A percentile compares a stretch with the other conserved stretches of the same genome.
These are phyloP conservation scores for Quaeritorhiza haematococci DNA, from an alignment of 371 early-diverging fungal species.

Conservation along the genomic window DNA sequence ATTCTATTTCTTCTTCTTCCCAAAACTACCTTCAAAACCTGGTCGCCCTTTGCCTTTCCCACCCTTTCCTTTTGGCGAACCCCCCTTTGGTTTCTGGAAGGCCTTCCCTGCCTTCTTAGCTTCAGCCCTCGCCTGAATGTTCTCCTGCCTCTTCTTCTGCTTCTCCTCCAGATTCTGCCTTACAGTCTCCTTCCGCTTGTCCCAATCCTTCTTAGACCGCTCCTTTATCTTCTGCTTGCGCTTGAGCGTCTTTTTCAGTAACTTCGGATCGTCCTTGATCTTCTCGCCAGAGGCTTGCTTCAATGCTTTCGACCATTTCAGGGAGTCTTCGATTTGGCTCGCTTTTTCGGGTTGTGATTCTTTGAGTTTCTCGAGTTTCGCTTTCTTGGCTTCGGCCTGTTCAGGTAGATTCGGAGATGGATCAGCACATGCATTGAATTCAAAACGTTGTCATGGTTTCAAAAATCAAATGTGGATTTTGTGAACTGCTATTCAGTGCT, in stretches of 20 bases:
- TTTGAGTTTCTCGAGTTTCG: slow-evolving; percentile 70
- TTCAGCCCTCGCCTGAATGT: slow-evolving; percentile 69
- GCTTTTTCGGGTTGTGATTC: slow-evolving; percentile 67
- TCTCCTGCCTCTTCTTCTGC: slow-evolving; percentile 69
- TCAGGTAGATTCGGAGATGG: neutral
- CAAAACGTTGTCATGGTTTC: neutral
- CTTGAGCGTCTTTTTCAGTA: slow-evolving; percentile 87
- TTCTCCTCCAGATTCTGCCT: slow-evolving; percentile 59
- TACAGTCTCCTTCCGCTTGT: slow-evolving; percentile 65
- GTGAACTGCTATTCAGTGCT: neutral
- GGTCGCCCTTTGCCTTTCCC: too few species aligned
- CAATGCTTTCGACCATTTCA: slow-evolving; percentile 74
- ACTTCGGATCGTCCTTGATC: slow-evolving; percentile 81
- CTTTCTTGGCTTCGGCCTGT: slow-evolving; percentile 66
- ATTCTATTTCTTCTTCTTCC: too few species aligned
- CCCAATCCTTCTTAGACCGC: slow-evolving; percentile 79
- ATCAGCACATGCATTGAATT: neutral
- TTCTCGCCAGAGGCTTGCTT: slow-evolving; percentile 82
- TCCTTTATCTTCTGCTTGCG: slow-evolving; percentile 75
- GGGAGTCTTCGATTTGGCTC: slow-evolving; percentile 62
- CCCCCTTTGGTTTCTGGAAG: too few species aligned
- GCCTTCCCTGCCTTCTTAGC: slow-evolving; percentile 62
- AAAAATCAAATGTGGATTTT: neutral
- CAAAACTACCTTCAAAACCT: too few species aligned
- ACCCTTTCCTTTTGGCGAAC: too few species aligned